Evolutionary conservation across 2,329 filamentous ascomycete genomes (phyloP).

Genomic region (Sphaerostilbella broomeana): DNA sequence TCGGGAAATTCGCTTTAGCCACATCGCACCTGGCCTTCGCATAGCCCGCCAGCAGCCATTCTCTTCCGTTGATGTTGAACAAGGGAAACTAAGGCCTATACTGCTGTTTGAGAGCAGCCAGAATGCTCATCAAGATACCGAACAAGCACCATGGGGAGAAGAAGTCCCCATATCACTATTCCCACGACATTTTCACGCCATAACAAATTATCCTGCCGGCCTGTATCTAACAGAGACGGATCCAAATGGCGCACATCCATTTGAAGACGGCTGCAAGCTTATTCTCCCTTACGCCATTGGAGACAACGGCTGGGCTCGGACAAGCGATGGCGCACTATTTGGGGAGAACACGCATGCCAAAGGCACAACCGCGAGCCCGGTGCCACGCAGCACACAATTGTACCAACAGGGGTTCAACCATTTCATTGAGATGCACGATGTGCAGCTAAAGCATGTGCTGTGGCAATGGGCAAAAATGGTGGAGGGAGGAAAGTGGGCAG

Average conservation of each 20-base stretch:
- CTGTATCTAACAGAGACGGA: constrained; percentile 5
- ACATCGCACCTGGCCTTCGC: constrained; percentile 6
- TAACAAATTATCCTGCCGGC: neutral
- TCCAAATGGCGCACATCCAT: constrained; percentile 3
- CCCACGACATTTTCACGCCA: neutral
- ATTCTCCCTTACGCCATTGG: constrained; percentile 6
- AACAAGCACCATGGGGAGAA: constrained; percentile 6
- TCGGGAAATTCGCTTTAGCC: constrained; percentile 1
- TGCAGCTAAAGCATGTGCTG: constrained; percentile 8
- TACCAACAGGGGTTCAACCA: constrained; percentile 9
- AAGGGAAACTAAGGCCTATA: neutral
- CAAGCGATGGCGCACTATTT: constrained; percentile 6
- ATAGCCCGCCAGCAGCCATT: constrained; percentile 7
- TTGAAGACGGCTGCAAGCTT: constrained; percentile 9
- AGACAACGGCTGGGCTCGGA: constrained; percentile 6
- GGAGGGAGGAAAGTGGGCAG: constrained; percentile 5
- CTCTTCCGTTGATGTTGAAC: constrained; percentile 1
- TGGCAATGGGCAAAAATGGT: constrained; percentile 7
- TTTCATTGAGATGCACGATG: constrained; percentile 6
- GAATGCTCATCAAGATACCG: constrained; percentile 1
- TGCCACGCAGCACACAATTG: constrained; percentile 1
- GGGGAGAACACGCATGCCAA: constrained; percentile 4
- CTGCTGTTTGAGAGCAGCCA: constrained; percentile 7
- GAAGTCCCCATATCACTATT: constrained; percentile 1
- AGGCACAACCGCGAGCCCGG: neutral